Conservation (phyloP, 257 asterid species). For the Scutellaria barbata region DNA sequence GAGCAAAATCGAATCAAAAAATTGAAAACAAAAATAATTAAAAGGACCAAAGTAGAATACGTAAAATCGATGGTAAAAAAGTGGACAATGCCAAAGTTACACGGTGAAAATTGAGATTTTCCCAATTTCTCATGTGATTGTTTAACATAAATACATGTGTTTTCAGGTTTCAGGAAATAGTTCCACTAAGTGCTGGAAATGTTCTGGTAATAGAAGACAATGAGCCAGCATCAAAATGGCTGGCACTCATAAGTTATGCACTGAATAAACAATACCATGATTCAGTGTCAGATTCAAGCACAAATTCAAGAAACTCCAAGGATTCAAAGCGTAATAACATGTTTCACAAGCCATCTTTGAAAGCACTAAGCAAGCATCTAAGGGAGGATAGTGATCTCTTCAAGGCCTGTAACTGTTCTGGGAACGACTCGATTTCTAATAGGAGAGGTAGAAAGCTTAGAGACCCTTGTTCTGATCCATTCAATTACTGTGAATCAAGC, state of each 20-base stretch:
- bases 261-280: constrained; percentile 77
- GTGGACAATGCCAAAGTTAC: too few relatives aligned
- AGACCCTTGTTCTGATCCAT: constrained; percentile 45
- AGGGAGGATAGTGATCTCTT: constrained; percentile 51
- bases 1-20: too few relatives aligned
- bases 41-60: too few relatives aligned
- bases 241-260: constrained; percentile 78
- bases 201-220: constrained; percentile 83
- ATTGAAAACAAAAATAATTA: too few relatives aligned
- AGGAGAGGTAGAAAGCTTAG: constrained; percentile 45
- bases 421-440: constrained; percentile 32
- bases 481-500: constrained; percentile 29
- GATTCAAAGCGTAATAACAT: constrained; percentile 32
- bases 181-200: constrained; percentile 91
- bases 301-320: constrained; percentile 37
- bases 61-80: too few relatives aligned
- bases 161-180: constrained; percentile 93
- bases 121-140: too few relatives aligned
- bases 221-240: constrained; percentile 94
- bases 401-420: constrained; percentile 66
- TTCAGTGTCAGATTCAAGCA: constrained; percentile 33
- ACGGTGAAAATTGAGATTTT: not conserved
- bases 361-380: constrained; percentile 59
- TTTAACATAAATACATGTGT: not conserved
- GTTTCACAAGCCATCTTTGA: constrained; percentile 65